These are phyloP conservation scores for Cardiospermum halicacabum DNA, from an alignment of 345 rosid species.

Conservation along the genomic window DNA sequence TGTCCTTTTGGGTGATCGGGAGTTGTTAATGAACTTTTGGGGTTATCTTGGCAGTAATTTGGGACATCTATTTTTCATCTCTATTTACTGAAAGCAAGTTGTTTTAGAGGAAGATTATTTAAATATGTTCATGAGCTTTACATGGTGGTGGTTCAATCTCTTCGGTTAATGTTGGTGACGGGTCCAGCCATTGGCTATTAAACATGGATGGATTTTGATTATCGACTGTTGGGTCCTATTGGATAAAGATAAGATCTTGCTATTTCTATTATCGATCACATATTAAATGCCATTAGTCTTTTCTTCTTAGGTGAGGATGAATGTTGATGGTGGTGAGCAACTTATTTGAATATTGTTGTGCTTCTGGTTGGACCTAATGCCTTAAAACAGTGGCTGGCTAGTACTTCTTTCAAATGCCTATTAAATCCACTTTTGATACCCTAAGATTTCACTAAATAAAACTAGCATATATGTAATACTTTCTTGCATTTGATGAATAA, in stretches of 20 bases:
- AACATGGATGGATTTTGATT: neutral
- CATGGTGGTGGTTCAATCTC: neutral
- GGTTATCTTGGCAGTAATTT: neutral
- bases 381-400: neutral
- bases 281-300: neutral
- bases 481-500: neutral
- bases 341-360: neutral
- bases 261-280: neutral
- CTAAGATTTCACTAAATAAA: neutral
- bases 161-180: neutral
- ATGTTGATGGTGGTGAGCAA: neutral
- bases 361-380: neutral
- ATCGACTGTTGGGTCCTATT: neutral
- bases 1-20: neutral
- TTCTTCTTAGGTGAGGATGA: no score
- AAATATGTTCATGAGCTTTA: neutral
- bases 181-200: neutral
- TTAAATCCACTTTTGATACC: neutral
- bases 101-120: neutral
- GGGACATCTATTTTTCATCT: neutral
- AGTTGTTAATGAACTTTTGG: neutral
- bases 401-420: no score
- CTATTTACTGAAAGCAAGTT: neutral
- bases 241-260: neutral
- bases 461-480: neutral